Evolutionary conservation across 2,329 filamentous ascomycete genomes (phyloP), one percentile per base, ranked within the genome.

Genomic region (Penicillium sp.): DNA sequence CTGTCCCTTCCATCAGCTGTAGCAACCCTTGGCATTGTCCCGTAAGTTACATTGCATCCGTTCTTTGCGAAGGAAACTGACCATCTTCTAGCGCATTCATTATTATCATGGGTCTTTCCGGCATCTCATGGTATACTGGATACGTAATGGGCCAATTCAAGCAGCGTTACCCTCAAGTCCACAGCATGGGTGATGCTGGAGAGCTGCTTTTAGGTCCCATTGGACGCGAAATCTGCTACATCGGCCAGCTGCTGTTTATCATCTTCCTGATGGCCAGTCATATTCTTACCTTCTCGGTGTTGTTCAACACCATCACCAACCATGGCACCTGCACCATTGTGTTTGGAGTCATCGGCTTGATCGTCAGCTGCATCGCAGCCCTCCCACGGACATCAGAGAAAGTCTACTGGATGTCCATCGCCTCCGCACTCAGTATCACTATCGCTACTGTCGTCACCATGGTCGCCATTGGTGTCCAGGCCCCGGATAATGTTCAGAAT

Each of bases 201-300:
- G 70, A 76, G 31, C 70, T 87, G 44, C 74, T 87, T 43, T 72
- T 77, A 53, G 85, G 85, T 14, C 71, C 70, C 5, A 69, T 80
- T 25, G 82, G 81, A 1, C 78, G 81, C 53, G 80, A 84, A 62
- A 53, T 88, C 27, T 74, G 84, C 37, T 82, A 80, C 30, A 67
- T 73, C 54, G 82, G 80, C 57, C 83, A 85, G 56, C 68, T 78
- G 3, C 67, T 87, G 10, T 80, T 87, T 64, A 72, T 87, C 38
- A 72, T 84, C 53, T 86, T 88, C 70, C 77, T 86, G 55, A 81
- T 84, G 65, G 83, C 78, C 37, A 84, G 82, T 11, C 86, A 88
- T 67, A 76, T 85, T 50, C 71, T 87, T 50, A 86, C 83, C 0
- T 86, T 86, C 54, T 77, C 78, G 19, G 83, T 87, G 58, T 82